A percentile compares a stretch with the other conserved stretches of the same genome.
These are phyloP conservation scores for Hamamelis virginiana DNA, from an alignment of 164 flowering plant species.

Conservation along the genomic window DNA sequence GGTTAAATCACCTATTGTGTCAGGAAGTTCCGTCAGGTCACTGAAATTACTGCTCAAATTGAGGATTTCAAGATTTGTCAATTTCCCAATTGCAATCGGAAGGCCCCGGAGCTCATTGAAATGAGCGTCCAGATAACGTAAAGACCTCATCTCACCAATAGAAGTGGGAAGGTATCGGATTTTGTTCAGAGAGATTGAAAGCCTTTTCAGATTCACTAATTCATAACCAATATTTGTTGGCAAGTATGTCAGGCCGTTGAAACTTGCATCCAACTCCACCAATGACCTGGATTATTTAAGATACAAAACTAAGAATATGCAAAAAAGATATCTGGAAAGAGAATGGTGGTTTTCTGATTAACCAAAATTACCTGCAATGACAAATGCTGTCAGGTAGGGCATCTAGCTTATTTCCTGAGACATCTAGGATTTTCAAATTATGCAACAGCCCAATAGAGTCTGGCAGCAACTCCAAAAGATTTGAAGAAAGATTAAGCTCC, in stretches of 20 bases:
- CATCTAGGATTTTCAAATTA: constrained; percentile 67
- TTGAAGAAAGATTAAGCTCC: constrained; percentile 77
- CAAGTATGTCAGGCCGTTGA: constrained; percentile 65
- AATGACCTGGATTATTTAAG: constrained; percentile 51
- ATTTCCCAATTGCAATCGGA: constrained; percentile 67
- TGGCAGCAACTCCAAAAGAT: constrained; percentile 72
- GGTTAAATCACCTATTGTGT: constrained; percentile 70
- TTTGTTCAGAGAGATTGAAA: constrained; percentile 73
- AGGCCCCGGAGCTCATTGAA: constrained; percentile 91
- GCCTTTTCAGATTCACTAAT: constrained; percentile 56
- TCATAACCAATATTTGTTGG: constrained; percentile 87
- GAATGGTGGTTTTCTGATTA: background rate
- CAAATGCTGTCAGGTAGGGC: constrained; percentile 77
- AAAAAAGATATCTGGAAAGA: background rate
- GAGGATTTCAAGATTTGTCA: constrained; percentile 68
- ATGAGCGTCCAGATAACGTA: constrained; percentile 71
- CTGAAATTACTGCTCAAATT: constrained; percentile 83
- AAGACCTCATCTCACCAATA: constrained; percentile 78
- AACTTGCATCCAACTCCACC: constrained; percentile 85
- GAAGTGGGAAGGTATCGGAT: constrained; percentile 82
- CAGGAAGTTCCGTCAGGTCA: constrained; percentile 81
- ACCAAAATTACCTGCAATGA: constrained; percentile 67
- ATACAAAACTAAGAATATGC: background rate
- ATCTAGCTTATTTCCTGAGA: constrained; percentile 69
- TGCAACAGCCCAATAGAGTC: constrained; percentile 82